phyloP scores from a whole-genome alignment of 805 yeast species.

The Metschnikowia lunata region DNA sequence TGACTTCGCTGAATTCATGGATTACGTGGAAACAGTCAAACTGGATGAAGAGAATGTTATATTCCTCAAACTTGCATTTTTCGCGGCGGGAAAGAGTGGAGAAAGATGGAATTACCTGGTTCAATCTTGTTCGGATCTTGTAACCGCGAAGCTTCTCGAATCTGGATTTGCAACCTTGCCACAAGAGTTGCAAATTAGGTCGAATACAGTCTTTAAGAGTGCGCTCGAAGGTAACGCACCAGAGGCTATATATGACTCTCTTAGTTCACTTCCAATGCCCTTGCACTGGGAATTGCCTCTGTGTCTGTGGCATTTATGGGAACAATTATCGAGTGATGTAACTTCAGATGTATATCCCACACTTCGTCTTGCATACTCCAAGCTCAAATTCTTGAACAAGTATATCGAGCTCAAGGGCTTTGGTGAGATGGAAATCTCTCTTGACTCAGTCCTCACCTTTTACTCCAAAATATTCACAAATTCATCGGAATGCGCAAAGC shows the following conservation, averaged over 20 bases:
- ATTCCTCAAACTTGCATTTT: slow-evolving; percentile 1
- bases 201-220: neutral
- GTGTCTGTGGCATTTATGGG: slow-evolving; percentile 1
- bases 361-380: slow-evolving; percentile 18
- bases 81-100: neutral
- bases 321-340: slow-evolving; percentile 11
- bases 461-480: slow-evolving; percentile 18
- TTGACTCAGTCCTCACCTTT: slow-evolving; percentile 19
- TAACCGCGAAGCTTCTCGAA: slow-evolving; percentile 13
- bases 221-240: neutral
- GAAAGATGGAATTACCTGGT: slow-evolving; percentile 4
- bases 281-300: neutral
- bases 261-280: neutral
- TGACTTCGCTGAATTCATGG: neutral
- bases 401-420: slow-evolving; percentile 11
- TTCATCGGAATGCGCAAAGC: slow-evolving; percentile 19
- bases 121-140: slow-evolving; percentile 14
- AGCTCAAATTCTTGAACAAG: slow-evolving; percentile 27
- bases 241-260: neutral
- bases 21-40: neutral
- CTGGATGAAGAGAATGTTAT: slow-evolving; percentile 7
- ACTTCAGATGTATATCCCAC: slow-evolving; percentile 20
- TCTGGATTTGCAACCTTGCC: slow-evolving; percentile 7
- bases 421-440: neutral
- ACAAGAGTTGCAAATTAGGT: neutral